Conservation (phyloP, 768 basidiomycete genomes). For the Asterophora lycoperdoides region DNA sequence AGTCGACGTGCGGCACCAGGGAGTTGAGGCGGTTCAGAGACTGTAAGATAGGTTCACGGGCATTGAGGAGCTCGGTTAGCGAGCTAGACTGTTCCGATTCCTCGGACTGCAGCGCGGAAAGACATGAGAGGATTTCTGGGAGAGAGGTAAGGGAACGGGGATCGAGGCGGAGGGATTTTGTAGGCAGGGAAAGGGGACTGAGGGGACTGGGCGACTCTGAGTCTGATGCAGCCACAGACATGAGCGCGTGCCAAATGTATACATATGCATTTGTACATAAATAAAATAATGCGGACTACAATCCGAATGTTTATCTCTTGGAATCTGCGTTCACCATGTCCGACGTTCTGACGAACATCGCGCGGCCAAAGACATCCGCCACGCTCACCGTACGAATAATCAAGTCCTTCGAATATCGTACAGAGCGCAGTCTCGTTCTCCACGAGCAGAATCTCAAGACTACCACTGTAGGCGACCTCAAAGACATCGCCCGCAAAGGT, state of each 20-base stretch:
- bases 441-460: slow-evolving; percentile 74
- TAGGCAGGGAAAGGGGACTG: background rate
- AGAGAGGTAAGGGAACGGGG: slow-evolving; percentile 53
- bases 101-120: slow-evolving; percentile 71
- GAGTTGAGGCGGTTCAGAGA: slow-evolving; percentile 60
- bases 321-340: slow-evolving; percentile 21
- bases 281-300: too few relatives aligned
- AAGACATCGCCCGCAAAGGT: slow-evolving; percentile 69
- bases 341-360: slow-evolving; percentile 53
- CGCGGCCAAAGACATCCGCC: slow-evolving; percentile 66
- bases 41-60: slow-evolving; percentile 57
- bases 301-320: slow-evolving; percentile 3
- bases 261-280: too few relatives aligned
- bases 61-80: slow-evolving; percentile 65
- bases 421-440: slow-evolving; percentile 82
- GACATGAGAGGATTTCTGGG: slow-evolving; percentile 67
- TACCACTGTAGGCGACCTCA: slow-evolving; percentile 76
- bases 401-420: slow-evolving; percentile 92
- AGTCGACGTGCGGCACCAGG: slow-evolving; percentile 59
- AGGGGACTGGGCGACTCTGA: background rate
- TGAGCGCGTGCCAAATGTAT: background rate
- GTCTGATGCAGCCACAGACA: slow-evolving; percentile 6
- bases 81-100: slow-evolving; percentile 74
- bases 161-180: slow-evolving; percentile 19
- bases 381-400: slow-evolving; percentile 90